Conservation (phyloP, 768 basidiomycete species). For the Trametes maxima region DNA sequence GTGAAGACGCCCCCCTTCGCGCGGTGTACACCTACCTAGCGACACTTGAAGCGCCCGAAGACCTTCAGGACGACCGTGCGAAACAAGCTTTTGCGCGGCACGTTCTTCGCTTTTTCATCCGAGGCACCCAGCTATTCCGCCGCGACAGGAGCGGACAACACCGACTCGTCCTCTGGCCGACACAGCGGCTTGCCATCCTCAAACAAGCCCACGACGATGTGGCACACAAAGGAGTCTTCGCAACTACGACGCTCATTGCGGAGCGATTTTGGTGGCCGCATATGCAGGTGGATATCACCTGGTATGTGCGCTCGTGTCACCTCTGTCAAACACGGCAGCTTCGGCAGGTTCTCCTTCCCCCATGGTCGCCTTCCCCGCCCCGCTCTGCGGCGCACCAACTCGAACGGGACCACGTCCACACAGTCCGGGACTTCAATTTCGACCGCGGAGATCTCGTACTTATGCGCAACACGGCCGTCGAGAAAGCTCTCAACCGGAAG, state of each 20-base stretch:
- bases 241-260: conserved; percentile 3
- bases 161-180: conserved; percentile 19
- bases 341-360: conserved; percentile 31
- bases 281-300: conserved; percentile 21
- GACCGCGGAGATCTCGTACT: conserved; percentile 33
- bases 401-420: conserved; percentile 15
- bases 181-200: conserved; percentile 4
- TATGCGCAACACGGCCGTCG: conserved; percentile 32
- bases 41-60: background rate
- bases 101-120: background rate
- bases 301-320: conserved; percentile 37
- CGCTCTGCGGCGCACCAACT: conserved; percentile 21
- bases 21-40: background rate
- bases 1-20: background rate
- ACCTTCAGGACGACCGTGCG: background rate
- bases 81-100: background rate
- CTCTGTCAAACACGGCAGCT: conserved; percentile 38
- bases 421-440: conserved; percentile 33
- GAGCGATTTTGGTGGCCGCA: conserved; percentile 34
- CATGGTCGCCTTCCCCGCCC: conserved; percentile 22
- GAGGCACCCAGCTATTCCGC: conserved; percentile 16
- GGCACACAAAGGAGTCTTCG: conserved; percentile 27
- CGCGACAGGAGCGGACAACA: conserved; percentile 17
- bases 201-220: conserved; percentile 24
- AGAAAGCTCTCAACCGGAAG: conserved; percentile 31